Evolutionary conservation across 306 rosid genomes (phyloP), one percentile per base, ranked within the genome.

Genomic region (Begonia loranthoides): DNA sequence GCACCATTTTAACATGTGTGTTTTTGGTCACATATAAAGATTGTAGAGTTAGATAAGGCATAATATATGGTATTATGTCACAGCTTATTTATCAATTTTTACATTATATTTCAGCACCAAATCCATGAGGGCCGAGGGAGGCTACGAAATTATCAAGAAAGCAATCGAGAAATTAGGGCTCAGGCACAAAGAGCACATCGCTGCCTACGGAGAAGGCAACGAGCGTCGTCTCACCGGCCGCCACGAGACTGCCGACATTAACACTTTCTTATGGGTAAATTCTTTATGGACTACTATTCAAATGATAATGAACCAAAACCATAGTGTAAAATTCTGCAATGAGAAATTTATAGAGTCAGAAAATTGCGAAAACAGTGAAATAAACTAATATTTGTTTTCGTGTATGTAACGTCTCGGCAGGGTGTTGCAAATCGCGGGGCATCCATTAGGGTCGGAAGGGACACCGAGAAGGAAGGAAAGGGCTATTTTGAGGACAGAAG

Each of bases 371-470:
- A 28, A 6, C 34, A 28, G 34, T 5, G 2, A 3, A 28, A 28
- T 57, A 8, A 15, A 12, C 24, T 60, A 13, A 44, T 19, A 12
- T 39, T 28, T 15, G 13, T 15, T 46, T 46, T 13, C 14, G 47
- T 3, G 47, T 2, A n/a, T 43, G 12, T 43, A 3, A 1, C 19
- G 51, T n/a, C 11, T 51, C 12, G 61, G 34, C 40, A 81, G 89
- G 89, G 89, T 21, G 89, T 81, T 47, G 89, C 89, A 1, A 77
- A 81, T 61, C 89, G 89, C 24, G 89, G 89, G 3, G 89, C 89
- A 43, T 81, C 89, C 4, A 11, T 81, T 44, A 72, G 89, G 19
- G 84, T 81, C 51, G 89, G 89, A 10, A 65, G 89, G 54, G 84
- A 81, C 72, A 77, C 84, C 13, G 84, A 77, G 69, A 74, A 72